Evolutionary conservation across 371 early-diverging fungal genomes (phyloP).

Genomic region (Mucor lusitanicus): DNA sequence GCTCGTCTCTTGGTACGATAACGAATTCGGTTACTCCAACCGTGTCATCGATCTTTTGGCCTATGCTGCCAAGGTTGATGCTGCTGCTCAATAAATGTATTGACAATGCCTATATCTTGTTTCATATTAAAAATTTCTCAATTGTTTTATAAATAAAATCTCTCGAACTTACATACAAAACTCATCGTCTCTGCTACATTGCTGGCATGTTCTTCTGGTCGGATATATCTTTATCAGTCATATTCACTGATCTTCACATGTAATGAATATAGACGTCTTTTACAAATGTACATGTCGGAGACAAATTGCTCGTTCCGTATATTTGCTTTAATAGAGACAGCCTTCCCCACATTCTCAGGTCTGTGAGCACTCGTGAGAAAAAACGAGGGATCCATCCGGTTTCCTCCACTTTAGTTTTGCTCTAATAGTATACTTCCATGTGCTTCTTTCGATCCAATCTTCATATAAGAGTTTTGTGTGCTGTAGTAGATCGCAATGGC

Average conservation of each 20-base stretch:
- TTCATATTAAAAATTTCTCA: constrained; percentile 1
- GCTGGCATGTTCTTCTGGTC: not conserved
- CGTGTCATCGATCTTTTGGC: constrained; percentile 89
- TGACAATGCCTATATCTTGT: not conserved
- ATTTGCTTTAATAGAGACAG: not conserved
- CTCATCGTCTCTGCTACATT: not conserved
- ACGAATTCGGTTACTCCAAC: constrained; percentile 94
- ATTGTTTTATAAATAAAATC: not conserved
- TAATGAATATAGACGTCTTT: not conserved
- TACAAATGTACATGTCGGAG: not conserved
- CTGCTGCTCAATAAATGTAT: constrained; percentile 17
- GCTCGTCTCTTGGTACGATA: constrained; percentile 93
- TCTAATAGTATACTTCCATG: not conserved
- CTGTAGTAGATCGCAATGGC: not conserved
- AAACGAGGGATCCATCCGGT: constrained; percentile 6
- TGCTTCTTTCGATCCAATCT: not conserved
- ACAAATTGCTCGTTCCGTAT: not conserved
- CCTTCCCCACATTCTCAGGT: not conserved
- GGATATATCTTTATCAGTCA: not conserved
- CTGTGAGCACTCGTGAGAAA: constrained; percentile 7
- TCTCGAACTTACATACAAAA: not conserved
- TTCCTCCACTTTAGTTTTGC: constrained; percentile 1
- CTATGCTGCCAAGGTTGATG: constrained; percentile 71
- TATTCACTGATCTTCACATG: not conserved
- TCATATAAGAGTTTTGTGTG: not conserved